phyloP scores from a whole-genome alignment of 2,329 filamentous ascomycete species.

The Zymoseptoria crescenta region DNA sequence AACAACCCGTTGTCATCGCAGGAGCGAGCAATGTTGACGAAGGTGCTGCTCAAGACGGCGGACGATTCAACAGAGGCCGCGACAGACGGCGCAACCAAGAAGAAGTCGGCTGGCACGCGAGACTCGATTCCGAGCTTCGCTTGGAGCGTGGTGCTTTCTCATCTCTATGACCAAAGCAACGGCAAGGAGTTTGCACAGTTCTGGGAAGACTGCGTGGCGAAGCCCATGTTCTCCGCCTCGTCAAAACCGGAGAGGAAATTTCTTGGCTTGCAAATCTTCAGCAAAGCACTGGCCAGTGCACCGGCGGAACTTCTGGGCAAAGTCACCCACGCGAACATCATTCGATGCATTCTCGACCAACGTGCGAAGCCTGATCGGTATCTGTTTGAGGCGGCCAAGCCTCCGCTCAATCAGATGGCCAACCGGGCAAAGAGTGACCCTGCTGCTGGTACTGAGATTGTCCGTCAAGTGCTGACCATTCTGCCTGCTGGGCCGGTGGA shows the following conservation, averaged over 20 bases:
- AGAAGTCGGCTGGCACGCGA: constrained; percentile 54
- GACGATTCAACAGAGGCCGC: constrained; percentile 41
- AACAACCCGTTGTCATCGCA: constrained; percentile 64
- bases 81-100: constrained; percentile 23
- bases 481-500: constrained; percentile 71
- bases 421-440: constrained; percentile 55
- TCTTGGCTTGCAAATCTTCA: constrained; percentile 82
- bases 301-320: constrained; percentile 44
- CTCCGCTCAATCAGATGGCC: constrained; percentile 65
- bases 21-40: constrained; percentile 61
- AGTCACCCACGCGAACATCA: constrained; percentile 76
- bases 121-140: constrained; percentile 77
- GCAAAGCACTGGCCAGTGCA: constrained; percentile 57
- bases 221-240: constrained; percentile 72
- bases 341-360: constrained; percentile 76
- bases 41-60: constrained; percentile 70
- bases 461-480: constrained; percentile 61
- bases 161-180: constrained; percentile 31
- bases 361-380: constrained; percentile 69
- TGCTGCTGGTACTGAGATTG: constrained; percentile 50
- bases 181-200: constrained; percentile 59
- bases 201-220: constrained; percentile 81
- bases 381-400: constrained; percentile 69
- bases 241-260: constrained; percentile 86
- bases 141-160: constrained; percentile 68